These are phyloP conservation scores for Scopulariopsis brevicaulis DNA, from an alignment of 2,329 filamentous ascomycete species.

Conservation along the genomic window DNA sequence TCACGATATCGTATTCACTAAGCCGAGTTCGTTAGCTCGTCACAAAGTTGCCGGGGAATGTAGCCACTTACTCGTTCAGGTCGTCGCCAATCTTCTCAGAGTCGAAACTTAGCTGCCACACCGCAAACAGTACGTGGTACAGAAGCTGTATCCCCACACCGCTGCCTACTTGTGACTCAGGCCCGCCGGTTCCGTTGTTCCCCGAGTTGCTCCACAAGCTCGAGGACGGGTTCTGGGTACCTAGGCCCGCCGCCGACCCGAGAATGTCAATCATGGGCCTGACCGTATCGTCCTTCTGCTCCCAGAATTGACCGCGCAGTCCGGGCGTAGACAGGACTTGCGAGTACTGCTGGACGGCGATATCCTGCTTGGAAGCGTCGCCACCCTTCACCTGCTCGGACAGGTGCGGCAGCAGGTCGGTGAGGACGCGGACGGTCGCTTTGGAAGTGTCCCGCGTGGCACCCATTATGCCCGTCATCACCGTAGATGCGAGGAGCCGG, in stretches of 20 bases:
- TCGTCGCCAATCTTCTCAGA: conserved; percentile 62
- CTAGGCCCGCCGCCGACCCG: conserved; percentile 61
- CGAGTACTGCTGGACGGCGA: conserved; percentile 87
- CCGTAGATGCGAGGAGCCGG: conserved; percentile 78
- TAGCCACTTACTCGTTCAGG: conserved; percentile 62
- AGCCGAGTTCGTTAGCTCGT: not conserved
- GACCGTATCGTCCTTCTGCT: conserved; percentile 76
- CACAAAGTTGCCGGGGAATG: not conserved
- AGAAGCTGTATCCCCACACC: conserved; percentile 86
- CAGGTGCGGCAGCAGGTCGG: conserved; percentile 76
- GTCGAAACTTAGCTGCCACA: conserved; percentile 97
- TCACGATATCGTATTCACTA: conserved; percentile 85
- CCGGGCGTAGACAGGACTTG: conserved; percentile 65
- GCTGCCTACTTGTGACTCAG: conserved; percentile 55
- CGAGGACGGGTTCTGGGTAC: conserved; percentile 47
- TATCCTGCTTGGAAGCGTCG: conserved; percentile 87
- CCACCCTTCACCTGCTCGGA: conserved; percentile 72
- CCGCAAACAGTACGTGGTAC: conserved; percentile 83
- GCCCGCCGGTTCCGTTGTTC: conserved; percentile 44
- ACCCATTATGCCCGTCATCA: conserved; percentile 69
- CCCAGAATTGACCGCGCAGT: conserved; percentile 79
- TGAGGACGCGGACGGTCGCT: conserved; percentile 66
- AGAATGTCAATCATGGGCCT: conserved; percentile 75
- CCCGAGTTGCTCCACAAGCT: conserved; percentile 49
- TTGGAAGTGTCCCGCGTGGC: conserved; percentile 49